Conservation (phyloP, 2,329 filamentous ascomycete genomes). For the Claviceps humidiphila region DNA sequence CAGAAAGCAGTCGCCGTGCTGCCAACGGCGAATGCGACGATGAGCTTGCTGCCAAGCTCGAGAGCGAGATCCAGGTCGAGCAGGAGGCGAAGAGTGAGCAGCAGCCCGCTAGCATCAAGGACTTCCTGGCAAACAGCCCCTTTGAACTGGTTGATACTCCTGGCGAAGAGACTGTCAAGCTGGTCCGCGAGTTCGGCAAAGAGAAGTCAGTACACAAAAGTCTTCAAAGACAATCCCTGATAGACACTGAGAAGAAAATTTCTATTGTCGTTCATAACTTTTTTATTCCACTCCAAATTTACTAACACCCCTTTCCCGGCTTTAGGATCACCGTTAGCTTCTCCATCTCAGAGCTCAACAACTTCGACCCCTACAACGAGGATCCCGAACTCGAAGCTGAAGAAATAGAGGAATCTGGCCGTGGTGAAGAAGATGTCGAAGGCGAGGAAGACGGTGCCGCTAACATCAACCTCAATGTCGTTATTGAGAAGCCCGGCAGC, state of each 20-base stretch:
- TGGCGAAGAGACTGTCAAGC: slow-evolving; percentile 76
- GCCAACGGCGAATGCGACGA: slow-evolving; percentile 46
- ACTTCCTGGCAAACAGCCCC: slow-evolving; percentile 74
- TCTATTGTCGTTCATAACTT: no score
- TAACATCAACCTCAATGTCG: slow-evolving; percentile 72
- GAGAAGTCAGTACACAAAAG: slow-evolving; percentile 54
- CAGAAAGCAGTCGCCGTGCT: slow-evolving; percentile 26
- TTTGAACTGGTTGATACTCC: slow-evolving; percentile 73
- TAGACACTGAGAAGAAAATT: no score
- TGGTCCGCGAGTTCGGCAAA: slow-evolving; percentile 71
- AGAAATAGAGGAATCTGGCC: slow-evolving; percentile 28
- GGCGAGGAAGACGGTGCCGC: slow-evolving; percentile 46
- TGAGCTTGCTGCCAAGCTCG: slow-evolving; percentile 76
- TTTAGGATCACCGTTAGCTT: slow-evolving; percentile 30
- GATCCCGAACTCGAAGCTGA: slow-evolving; percentile 27
- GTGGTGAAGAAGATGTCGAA: slow-evolving; percentile 35
- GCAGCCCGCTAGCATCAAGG: slow-evolving; percentile 64
- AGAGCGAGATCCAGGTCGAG: slow-evolving; percentile 74
- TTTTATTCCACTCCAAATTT: no score
- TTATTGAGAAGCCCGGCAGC: slow-evolving; percentile 75
- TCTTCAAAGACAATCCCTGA: no score
- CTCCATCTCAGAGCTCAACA: slow-evolving; percentile 28
- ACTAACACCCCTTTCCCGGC: not conserved
- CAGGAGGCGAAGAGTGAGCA: slow-evolving; percentile 64
- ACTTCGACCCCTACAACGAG: slow-evolving; percentile 25